Percentiles rank a stretch among this genome's conserved stretches.
Evolutionary conservation across 768 basidiomycete species (phyloP).

Genomic region (Glaciozyma antarctica): DNA sequence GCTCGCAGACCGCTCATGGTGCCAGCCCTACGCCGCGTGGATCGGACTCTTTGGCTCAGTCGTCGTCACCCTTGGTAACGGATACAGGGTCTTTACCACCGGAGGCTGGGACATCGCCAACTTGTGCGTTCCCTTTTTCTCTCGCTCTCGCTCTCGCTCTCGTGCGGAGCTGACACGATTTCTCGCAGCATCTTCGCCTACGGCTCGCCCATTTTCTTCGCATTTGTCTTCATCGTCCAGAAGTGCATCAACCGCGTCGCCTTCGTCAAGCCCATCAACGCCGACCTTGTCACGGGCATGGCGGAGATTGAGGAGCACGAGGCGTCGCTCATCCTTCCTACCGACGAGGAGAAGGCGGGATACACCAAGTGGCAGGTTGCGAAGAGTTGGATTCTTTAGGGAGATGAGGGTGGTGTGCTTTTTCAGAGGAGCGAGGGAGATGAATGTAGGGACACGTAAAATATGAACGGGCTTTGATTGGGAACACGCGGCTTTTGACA

Average conservation of each 20-base stretch:
- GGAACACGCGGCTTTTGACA: too few relatives aligned
- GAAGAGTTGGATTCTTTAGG: not conserved
- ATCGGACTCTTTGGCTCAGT: slow-evolving; percentile 38
- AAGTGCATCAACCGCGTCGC: not conserved
- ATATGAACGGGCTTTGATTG: too few relatives aligned
- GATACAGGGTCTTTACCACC: not conserved
- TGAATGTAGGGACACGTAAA: too few relatives aligned
- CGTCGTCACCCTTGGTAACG: slow-evolving; percentile 1
- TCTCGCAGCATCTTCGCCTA: not conserved
- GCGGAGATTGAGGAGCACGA: not conserved
- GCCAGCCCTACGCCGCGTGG: slow-evolving; percentile 40
- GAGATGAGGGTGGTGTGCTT: too few relatives aligned
- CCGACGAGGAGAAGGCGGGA: not conserved
- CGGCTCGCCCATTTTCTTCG: not conserved
- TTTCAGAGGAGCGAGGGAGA: too few relatives aligned
- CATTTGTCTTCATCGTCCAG: not conserved
- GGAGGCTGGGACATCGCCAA: not conserved
- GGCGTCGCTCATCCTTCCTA: not conserved
- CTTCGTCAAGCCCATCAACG: not conserved
- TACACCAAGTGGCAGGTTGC: not conserved
- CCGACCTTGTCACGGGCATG: not conserved
- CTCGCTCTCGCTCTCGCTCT: not conserved
- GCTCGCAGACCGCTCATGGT: slow-evolving; percentile 34
- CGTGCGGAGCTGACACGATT: not conserved
- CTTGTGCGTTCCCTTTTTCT: not conserved